Evolutionary conservation across 495 filamentous ascomycete species (phyloP).

Genomic region (Tuber melanosporum): DNA sequence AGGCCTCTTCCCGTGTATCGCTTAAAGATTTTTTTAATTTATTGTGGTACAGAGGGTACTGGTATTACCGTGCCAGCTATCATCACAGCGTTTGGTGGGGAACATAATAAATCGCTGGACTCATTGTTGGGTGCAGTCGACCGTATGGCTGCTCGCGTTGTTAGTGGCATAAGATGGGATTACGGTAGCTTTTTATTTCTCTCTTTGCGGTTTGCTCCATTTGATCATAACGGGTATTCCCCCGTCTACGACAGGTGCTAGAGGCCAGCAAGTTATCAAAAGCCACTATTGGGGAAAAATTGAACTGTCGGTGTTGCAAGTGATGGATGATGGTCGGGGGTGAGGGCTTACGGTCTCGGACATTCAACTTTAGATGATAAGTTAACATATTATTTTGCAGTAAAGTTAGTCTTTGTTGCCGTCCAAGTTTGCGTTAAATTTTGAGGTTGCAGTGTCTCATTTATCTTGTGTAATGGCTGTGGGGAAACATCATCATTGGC

Average conservation of each 20-base stretch:
- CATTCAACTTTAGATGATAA: not conserved
- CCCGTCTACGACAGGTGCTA: not conserved
- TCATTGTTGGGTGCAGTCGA: not conserved
- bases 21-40: not conserved
- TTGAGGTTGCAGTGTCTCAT: not conserved
- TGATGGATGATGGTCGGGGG: not conserved
- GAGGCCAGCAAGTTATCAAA: not conserved
- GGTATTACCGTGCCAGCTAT: not conserved
- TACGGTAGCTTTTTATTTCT: not conserved
- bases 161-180: not conserved
- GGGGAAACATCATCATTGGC: slow-evolving; percentile 1
- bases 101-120: not conserved
- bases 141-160: not conserved
- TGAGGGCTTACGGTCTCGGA: not conserved
- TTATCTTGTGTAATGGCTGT: not conserved
- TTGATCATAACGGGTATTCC: not conserved
- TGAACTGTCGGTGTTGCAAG: not conserved
- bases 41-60: not conserved
- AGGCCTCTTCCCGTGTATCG: not conserved
- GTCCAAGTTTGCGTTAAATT: not conserved
- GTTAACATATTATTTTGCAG: not conserved
- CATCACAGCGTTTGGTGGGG: not conserved
- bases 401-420: not conserved
- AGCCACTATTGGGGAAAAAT: not conserved
- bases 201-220: not conserved